Evolutionary conservation across 1,284 basidiomycete genomes (phyloP).

Genomic region (Clitocybe nebularis): DNA sequence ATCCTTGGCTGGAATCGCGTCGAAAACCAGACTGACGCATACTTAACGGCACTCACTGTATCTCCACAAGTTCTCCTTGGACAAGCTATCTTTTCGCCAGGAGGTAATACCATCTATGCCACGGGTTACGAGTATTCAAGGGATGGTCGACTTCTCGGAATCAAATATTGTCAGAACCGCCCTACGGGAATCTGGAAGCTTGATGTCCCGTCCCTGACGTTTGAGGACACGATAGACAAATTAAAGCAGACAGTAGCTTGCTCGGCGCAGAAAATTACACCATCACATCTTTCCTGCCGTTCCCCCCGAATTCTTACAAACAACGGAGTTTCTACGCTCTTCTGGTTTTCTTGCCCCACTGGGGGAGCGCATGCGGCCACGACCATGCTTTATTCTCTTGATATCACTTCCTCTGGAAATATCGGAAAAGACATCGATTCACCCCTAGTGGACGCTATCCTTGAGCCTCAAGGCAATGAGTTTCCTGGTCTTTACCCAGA

Average conservation of each 20-base stretch:
- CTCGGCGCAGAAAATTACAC: constrained; percentile 35
- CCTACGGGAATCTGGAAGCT: constrained; percentile 56
- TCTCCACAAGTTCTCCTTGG: constrained; percentile 39
- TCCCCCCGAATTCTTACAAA: constrained; percentile 47
- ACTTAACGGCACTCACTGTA: constrained; percentile 14
- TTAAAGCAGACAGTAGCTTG: constrained; percentile 14
- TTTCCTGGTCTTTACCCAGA: constrained; percentile 68
- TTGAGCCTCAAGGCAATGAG: constrained; percentile 28
- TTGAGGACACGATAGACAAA: neutral
- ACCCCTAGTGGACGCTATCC: constrained; percentile 38
- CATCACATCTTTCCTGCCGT: constrained; percentile 43
- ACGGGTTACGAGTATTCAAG: constrained; percentile 57
- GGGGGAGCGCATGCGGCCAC: constrained; percentile 64
- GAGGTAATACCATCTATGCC: constrained; percentile 43
- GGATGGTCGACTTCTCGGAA: constrained; percentile 57
- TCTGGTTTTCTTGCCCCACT: constrained; percentile 53
- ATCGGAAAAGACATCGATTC: constrained; percentile 7
- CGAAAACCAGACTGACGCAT: constrained; percentile 1
- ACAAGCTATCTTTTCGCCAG: constrained; percentile 48
- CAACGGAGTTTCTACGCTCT: constrained; percentile 27
- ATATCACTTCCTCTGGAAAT: constrained; percentile 26
- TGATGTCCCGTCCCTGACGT: constrained; percentile 14
- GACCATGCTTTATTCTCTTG: constrained; percentile 43
- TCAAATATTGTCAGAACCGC: constrained; percentile 62
- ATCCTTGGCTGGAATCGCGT: constrained; percentile 39